A percentile compares a stretch with the other conserved stretches of the same genome.
These are phyloP conservation scores for Rubus parviflorus DNA, from an alignment of 306 rosid species.

Conservation along the genomic window DNA sequence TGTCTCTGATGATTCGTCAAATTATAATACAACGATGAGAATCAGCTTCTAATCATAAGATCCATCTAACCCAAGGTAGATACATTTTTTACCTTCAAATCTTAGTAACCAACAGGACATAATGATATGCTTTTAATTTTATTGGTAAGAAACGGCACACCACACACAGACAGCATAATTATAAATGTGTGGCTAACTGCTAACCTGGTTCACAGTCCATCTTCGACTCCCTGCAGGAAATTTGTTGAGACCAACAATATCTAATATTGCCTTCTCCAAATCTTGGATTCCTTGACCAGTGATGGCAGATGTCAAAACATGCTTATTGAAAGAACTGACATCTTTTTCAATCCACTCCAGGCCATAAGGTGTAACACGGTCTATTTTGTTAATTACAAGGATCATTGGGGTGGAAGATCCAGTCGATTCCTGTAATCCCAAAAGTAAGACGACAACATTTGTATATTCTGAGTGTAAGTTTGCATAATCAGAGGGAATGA, in stretches of 20 bases:
- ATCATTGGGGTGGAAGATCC: constrained; percentile 75
- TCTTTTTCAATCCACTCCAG: constrained; percentile 39
- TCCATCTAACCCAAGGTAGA: not conserved
- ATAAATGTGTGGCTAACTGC: not conserved
- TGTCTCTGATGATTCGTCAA: constrained; percentile 67
- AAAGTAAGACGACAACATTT: not conserved
- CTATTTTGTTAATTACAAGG: constrained; percentile 89
- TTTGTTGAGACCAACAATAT: constrained; percentile 72
- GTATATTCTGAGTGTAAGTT: not conserved
- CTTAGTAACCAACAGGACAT: not conserved
- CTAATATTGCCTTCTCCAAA: constrained; percentile 70
- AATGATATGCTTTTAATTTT: not conserved
- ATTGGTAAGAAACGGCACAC: not conserved
- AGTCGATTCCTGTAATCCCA: constrained; percentile 47
- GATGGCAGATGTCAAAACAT: constrained; percentile 79
- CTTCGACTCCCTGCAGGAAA: constrained; percentile 67
- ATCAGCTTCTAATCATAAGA: not conserved
- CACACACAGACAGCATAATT: not conserved
- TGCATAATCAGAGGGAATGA: not conserved
- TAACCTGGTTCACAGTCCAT: constrained; percentile 95
- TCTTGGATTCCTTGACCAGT: constrained; percentile 86
- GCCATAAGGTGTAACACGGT: constrained; percentile 49
- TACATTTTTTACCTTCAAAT: not conserved
- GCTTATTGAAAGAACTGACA: constrained; percentile 49
- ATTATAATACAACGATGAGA: constrained; percentile 8